These are phyloP conservation scores for Debaryomyces hansenii DNA, from an alignment of 805 yeast species.

Conservation along the genomic window DNA sequence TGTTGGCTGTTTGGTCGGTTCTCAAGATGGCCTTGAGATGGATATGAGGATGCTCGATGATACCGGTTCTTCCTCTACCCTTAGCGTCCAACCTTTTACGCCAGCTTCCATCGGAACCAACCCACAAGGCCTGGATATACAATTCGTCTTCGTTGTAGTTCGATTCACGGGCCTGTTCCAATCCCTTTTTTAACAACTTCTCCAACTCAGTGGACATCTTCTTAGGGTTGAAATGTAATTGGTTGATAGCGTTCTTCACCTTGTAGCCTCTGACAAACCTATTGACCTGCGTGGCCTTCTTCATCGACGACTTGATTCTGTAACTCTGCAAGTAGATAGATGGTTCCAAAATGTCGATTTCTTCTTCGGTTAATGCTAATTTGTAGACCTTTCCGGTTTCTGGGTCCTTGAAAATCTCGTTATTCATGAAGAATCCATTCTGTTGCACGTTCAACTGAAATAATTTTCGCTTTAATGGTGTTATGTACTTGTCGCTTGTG, in stretches of 20 bases:
- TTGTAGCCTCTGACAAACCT: constrained; percentile 73
- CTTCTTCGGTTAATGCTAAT: constrained; percentile 58
- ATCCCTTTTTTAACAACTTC: constrained; percentile 68
- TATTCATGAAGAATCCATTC: constrained; percentile 70
- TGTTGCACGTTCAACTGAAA: constrained; percentile 59
- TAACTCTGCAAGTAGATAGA: constrained; percentile 77
- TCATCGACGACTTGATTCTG: constrained; percentile 84
- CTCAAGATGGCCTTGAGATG: constrained; percentile 80
- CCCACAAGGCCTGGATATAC: constrained; percentile 83
- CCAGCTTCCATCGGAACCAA: constrained; percentile 84
- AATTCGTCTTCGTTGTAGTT: constrained; percentile 61
- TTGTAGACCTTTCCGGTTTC: constrained; percentile 50
- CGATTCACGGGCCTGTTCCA: constrained; percentile 63
- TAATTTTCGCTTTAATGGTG: constrained; percentile 70
- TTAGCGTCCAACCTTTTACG: constrained; percentile 71
- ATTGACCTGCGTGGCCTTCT: constrained; percentile 79
- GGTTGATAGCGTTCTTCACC: constrained; percentile 81
- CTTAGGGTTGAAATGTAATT: constrained; percentile 84
- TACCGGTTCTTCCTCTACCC: constrained; percentile 89
- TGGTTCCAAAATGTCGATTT: constrained; percentile 82
- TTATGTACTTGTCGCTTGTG: constrained; percentile 54
- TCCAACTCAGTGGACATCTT: constrained; percentile 78
- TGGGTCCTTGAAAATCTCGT: constrained; percentile 44
- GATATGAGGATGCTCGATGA: constrained; percentile 70
- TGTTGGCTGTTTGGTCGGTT: constrained; percentile 59